Evolutionary conservation across 805 yeast species (phyloP).

Genomic region (Candida nitratophila): DNA sequence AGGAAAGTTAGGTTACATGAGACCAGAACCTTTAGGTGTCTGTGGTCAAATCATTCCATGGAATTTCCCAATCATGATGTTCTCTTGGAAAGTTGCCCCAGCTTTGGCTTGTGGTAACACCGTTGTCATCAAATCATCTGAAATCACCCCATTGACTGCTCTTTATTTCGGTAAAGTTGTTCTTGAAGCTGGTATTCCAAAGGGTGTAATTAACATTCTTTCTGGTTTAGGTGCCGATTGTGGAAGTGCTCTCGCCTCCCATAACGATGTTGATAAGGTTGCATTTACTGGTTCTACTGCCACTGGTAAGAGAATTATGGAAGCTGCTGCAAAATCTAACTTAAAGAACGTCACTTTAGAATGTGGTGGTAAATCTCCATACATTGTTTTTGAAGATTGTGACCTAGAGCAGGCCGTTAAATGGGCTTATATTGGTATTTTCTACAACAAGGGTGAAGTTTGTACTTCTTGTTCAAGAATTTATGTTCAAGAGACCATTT

Average conservation of each 20-base stretch:
- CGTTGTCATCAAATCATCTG: conserved; percentile 65
- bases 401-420: conserved; percentile 45
- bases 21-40: conserved; percentile 60
- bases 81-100: conserved; percentile 74
- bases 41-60: conserved; percentile 80
- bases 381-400: conserved; percentile 44
- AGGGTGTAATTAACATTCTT: conserved; percentile 68
- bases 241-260: conserved; percentile 61
- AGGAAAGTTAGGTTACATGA: conserved; percentile 43
- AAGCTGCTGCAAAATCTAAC: conserved; percentile 51
- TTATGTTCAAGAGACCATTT: conserved; percentile 34
- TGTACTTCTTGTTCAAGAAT: conserved; percentile 42
- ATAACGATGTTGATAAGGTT: conserved; percentile 59
- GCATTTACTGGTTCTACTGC: conserved; percentile 81
- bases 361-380: conserved; percentile 57
- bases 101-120: conserved; percentile 73
- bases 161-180: conserved; percentile 54
- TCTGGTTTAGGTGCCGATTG: conserved; percentile 67
- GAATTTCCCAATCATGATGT: conserved; percentile 77
- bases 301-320: conserved; percentile 65
- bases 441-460: conserved; percentile 41
- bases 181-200: conserved; percentile 65
- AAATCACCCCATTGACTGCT: conserved; percentile 69
- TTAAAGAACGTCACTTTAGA: conserved; percentile 53
- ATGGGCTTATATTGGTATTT: conserved; percentile 42